Base-by-base conservation (phyloP, 2,329 filamentous ascomycete genomes). In the Pestalotiopsis fici region DNA sequence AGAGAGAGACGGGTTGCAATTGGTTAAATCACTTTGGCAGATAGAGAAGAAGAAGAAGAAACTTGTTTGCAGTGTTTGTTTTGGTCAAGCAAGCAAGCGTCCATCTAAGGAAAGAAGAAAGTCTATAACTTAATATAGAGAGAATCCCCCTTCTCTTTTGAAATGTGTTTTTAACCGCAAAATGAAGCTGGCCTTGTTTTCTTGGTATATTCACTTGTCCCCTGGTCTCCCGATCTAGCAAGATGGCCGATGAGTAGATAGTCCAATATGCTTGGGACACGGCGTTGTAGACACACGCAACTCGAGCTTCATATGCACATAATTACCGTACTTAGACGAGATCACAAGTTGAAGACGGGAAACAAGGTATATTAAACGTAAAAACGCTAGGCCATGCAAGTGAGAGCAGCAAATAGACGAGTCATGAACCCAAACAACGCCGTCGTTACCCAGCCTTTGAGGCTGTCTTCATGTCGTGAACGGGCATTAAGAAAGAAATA, bases 361-460 rank as follows among this genome's bases (percentile, higher is more conserved):
- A 47, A 47, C n/a, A 21, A 62, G 21, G 37, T 62, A 35, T 62
- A 64, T 62, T 56, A 64, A 35, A 31, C 18, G 18, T 18, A 23
- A 56, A 47, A 55, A 28, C 50, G 64, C 64, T 65, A 59, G 35
- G 50, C 50, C 50, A 59, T 65, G 64, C 64, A 65, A 25, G 55
- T 31, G 28, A 65, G 64, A 59, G 28, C 28, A 43, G 55, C 31
- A 59, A 59, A 59, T 5, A 35, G 39, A 43, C 50, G 35, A 59
- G 23, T 37, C 64, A 55, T 39, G 50, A 64, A 64, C 15, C 39
- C 39, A 25, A 60, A 37, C 57, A 60, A 60, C 57, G 57, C 57
- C 57, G 27, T 60, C 57, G 37, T 60, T 31, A 25, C 47, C 47
- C 11, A 54, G 23, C 35, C n/a, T 25, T 23, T 27, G 7, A 27